Percentiles rank a stretch among this genome's conserved stretches.
These are phyloP conservation scores for Evernia prunastri DNA, from an alignment of 495 filamentous ascomycete species.

Conservation along the genomic window DNA sequence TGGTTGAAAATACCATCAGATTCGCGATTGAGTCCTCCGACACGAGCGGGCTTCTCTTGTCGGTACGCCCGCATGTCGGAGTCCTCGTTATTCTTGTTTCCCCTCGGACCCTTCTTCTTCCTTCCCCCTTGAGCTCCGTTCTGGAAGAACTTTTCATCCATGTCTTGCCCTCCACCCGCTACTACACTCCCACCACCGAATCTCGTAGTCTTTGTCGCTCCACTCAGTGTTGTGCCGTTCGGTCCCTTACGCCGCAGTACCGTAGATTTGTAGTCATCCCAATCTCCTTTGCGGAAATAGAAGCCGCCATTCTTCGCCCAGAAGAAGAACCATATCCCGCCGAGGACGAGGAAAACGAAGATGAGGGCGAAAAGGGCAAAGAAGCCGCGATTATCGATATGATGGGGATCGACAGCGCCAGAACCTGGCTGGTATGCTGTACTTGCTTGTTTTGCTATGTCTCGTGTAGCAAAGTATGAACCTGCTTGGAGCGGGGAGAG, in stretches of 20 bases:
- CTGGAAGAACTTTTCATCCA: slow-evolving; percentile 37
- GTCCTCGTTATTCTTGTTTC: slow-evolving; percentile 48
- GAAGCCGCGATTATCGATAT: slow-evolving; percentile 77
- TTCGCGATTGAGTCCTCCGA: slow-evolving; percentile 77
- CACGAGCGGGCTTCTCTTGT: slow-evolving; percentile 72
- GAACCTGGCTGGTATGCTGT: slow-evolving; percentile 32
- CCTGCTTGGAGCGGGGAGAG: slow-evolving; percentile 19
- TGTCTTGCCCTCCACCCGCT: slow-evolving; percentile 55
- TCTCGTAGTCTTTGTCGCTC: slow-evolving; percentile 72
- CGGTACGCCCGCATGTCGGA: slow-evolving; percentile 74
- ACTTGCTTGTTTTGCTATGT: slow-evolving; percentile 9
- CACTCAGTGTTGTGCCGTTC: slow-evolving; percentile 72
- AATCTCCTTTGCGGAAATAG: slow-evolving; percentile 73
- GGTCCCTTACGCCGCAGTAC: slow-evolving; percentile 89
- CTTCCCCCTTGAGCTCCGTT: slow-evolving; percentile 38
- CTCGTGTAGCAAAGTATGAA: slow-evolving; percentile 17
- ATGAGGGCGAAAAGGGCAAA: slow-evolving; percentile 82
- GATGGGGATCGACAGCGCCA: slow-evolving; percentile 55
- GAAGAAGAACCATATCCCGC: slow-evolving; percentile 94
- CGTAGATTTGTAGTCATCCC: slow-evolving; percentile 97
- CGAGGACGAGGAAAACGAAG: slow-evolving; percentile 68
- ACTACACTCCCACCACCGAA: slow-evolving; percentile 74
- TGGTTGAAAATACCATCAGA: slow-evolving; percentile 69
- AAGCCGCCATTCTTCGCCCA: slow-evolving; percentile 96
- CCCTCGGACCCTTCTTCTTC: slow-evolving; percentile 36